Evolutionary conservation across 495 filamentous ascomycete species (phyloP), one percentile per base, ranked within the genome.

Genomic region (Wilcoxina mikolae): DNA sequence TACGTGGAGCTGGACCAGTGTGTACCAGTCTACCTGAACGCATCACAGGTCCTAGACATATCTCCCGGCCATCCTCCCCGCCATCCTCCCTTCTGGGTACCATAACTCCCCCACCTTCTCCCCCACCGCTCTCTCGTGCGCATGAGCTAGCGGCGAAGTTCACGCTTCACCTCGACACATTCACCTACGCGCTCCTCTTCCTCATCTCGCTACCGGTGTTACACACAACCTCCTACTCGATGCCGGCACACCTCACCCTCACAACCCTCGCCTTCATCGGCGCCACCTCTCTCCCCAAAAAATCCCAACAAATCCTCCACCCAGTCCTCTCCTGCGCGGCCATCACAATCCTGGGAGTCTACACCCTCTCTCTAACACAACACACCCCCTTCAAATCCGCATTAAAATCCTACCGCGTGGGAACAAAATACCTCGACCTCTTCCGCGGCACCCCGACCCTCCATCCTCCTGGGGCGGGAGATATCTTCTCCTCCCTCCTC

Each of bases 161-260:
- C 26, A 70, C 70, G 42, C 11, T 56, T 0, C 59, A 71, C 25
- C 60, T 76, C 4, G 74, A 78, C 56, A 55, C 60, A 4, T 12
- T 72, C 0, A 69, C 60, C 17, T 76, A 73, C 58, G 31, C 38
- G 29, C 0, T 75, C 18, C 73, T 77, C 61, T 29, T 74, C 47
- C 65, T 74, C 41, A 60, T 73, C 12, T 74, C 75, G 3, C 52
- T 78, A 0, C 74, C 74, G 5, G 57, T 74, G 17, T 74, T 74
- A 65, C 77, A 75, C 56, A 59, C 60, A 46, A 67, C 60, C 12
- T 68, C 66, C 11, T 79, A 78, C 59, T 68, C 75, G 12, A 76
- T 77, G 72, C 76, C 76, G 2, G 62, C 71, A 15, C 76, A 79
- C 42, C 63, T 76, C 17, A 61, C 66, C 39, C 55, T 77, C 52